Evolutionary conservation across 2,329 filamentous ascomycete genomes (phyloP), one percentile per base, ranked within the genome.

Genomic region (Arthrinium puccinioides): DNA sequence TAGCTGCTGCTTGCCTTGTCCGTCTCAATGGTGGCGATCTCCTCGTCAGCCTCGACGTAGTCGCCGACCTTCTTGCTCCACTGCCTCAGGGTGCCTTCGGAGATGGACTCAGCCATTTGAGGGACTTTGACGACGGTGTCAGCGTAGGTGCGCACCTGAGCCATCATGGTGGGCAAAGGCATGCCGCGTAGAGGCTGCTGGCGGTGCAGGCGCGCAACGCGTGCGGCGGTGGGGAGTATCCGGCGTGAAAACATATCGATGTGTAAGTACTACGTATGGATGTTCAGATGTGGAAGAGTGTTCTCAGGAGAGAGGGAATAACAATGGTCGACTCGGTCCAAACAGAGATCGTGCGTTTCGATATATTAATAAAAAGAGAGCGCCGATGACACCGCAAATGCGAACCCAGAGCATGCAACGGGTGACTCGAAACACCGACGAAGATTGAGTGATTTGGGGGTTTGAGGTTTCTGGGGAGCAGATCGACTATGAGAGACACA

Each of bases 31-130:
- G 90, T 96, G 21, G 92, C 92, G 61, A 98, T 90, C 63, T 98
- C 92, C 67, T 97, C 92, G 57, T 98, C 92, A 54, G 83, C 82
- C 69, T 94, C 88, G 36, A 98, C 89, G 53, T 80, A 89, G 61
- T 98, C 92, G 55, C 92, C 92, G 52, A 96, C 71, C 66, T 90
- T 62, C 62, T 97, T 97, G 55, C 79, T 84, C 72, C 89, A 97
- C 59, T 95, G 88, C 69, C 95, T 96, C 56, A 98, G 63, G 16
- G 92, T 98, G 44, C 92, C 92, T 65, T 98, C 92, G 30, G 87
- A 94, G 62, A 98, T 97, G 34, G 92, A 97, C 66, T 98, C 92
- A 46, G 92, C 92, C 92, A 98, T 97, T 60, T 92, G 79, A 23
- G 92, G 92, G 49, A 97, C 92, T 68, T 97, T 90, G 62, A 98